These are phyloP conservation scores for Melampsora occidentalis DNA, from an alignment of 1,284 basidiomycete species.

Conservation along the genomic window DNA sequence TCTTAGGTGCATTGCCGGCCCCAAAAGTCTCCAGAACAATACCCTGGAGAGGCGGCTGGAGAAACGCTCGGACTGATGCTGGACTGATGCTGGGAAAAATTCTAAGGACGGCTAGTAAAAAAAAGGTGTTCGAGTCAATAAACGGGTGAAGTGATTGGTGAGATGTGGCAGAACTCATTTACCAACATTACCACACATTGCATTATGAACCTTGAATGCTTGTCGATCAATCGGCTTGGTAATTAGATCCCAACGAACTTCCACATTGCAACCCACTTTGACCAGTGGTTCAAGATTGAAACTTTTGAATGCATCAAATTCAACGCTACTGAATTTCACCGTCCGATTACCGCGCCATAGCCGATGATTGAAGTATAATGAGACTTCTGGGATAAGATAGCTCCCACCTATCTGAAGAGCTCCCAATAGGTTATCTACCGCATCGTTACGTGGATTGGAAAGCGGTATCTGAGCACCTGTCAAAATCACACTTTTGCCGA, in stretches of 20 bases:
- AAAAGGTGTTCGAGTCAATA: slow-evolving; percentile 70
- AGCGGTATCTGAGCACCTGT: slow-evolving; percentile 91
- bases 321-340: slow-evolving; percentile 76
- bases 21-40: slow-evolving; percentile 86
- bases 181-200: slow-evolving; percentile 75
- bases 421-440: slow-evolving; percentile 81
- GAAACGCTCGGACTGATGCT: slow-evolving; percentile 68
- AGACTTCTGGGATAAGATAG: slow-evolving; percentile 76
- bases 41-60: slow-evolving; percentile 68
- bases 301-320: slow-evolving; percentile 78
- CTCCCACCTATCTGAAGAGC: slow-evolving; percentile 82
- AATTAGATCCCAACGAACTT: slow-evolving; percentile 49
- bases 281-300: slow-evolving; percentile 82
- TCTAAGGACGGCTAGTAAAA: slow-evolving; percentile 51
- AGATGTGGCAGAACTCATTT: slow-evolving; percentile 48
- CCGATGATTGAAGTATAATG: slow-evolving; percentile 81
- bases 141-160: slow-evolving; percentile 63
- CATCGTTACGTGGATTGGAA: slow-evolving; percentile 81
- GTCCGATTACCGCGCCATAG: slow-evolving; percentile 77
- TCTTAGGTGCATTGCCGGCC: slow-evolving; percentile 62
- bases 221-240: slow-evolving; percentile 50
- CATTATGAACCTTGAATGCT: slow-evolving; percentile 69
- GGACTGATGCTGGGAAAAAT: slow-evolving; percentile 56
- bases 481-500: slow-evolving; percentile 75
- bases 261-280: slow-evolving; percentile 85